phyloP scores from a whole-genome alignment of 2,329 filamentous ascomycete species.

The Penicillium sp. region DNA sequence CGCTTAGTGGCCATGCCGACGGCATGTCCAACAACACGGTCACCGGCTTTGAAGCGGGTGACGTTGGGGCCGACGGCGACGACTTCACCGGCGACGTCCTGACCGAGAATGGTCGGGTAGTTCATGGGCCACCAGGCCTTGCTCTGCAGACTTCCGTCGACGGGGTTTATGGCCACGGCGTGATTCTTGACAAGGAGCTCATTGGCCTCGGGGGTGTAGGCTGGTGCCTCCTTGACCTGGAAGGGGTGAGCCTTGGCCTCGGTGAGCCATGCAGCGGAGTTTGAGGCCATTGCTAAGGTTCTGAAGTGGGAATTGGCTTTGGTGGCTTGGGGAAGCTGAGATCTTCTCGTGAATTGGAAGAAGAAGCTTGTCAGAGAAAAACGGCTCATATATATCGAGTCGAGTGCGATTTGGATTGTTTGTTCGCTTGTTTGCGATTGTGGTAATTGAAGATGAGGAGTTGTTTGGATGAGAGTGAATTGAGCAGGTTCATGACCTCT shows the following conservation, averaged over 20 bases:
- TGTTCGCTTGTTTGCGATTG: neutral
- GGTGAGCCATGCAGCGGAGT: neutral
- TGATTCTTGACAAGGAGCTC: slow-evolving; percentile 43
- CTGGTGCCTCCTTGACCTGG: neutral
- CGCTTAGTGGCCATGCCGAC: neutral
- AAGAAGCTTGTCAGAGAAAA: neutral
- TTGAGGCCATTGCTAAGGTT: neutral
- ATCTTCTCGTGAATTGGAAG: neutral
- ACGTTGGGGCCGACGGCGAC: slow-evolving; percentile 49
- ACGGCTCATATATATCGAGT: neutral
- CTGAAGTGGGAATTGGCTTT: neutral
- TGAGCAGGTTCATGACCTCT: neutral
- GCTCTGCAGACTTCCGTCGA: slow-evolving; percentile 40
- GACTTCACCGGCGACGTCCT: slow-evolving; percentile 50
- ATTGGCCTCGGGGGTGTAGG: slow-evolving; percentile 26
- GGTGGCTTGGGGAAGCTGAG: neutral
- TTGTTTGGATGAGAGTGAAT: neutral
- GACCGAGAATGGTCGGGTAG: slow-evolving; percentile 43
- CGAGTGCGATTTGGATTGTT: neutral
- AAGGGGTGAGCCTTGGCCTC: neutral
- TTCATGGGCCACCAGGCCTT: slow-evolving; percentile 25
- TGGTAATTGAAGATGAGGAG: neutral
- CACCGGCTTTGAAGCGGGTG: slow-evolving; percentile 45
- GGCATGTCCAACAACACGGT: slow-evolving; percentile 27
- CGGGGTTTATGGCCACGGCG: slow-evolving; percentile 45